Conservation (phyloP, 495 filamentous ascomycete species). For the Evernia prunastri region DNA sequence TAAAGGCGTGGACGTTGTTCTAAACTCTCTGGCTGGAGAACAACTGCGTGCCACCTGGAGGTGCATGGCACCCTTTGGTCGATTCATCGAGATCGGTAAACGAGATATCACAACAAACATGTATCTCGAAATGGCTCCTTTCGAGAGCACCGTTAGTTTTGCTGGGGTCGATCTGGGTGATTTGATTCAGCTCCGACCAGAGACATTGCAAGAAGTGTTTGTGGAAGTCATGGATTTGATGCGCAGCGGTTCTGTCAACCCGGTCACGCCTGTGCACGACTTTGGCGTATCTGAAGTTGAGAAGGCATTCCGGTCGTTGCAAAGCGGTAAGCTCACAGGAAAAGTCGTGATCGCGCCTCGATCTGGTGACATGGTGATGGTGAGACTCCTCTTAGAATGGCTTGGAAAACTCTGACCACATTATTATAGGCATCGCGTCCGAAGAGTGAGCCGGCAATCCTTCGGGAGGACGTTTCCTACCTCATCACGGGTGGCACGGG, state of each 20-base stretch:
- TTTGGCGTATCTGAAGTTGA: constrained; percentile 32
- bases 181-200: constrained; percentile 37
- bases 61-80: constrained; percentile 42
- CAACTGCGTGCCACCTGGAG: constrained; percentile 36
- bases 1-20: constrained; percentile 49
- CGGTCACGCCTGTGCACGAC: constrained; percentile 5
- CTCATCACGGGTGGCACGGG: constrained; percentile 36
- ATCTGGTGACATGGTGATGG: constrained; percentile 15
- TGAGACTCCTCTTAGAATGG: neutral
- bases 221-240: constrained; percentile 17
- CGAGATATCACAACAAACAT: constrained; percentile 37
- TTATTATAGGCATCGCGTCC: neutral
- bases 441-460: neutral
- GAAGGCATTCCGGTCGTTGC: constrained; percentile 44
- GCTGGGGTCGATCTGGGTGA: constrained; percentile 20
- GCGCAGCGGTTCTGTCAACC: neutral
- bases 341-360: constrained; percentile 16
- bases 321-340: constrained; percentile 18
- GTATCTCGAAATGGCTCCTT: constrained; percentile 8
- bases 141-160: constrained; percentile 28
- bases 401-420: neutral
- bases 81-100: constrained; percentile 38
- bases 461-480: constrained; percentile 26
- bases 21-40: constrained; percentile 45
- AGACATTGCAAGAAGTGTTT: constrained; percentile 36